Base-by-base conservation (phyloP, 345 rosid genomes). In the Sonneratia caseolaris region DNA sequence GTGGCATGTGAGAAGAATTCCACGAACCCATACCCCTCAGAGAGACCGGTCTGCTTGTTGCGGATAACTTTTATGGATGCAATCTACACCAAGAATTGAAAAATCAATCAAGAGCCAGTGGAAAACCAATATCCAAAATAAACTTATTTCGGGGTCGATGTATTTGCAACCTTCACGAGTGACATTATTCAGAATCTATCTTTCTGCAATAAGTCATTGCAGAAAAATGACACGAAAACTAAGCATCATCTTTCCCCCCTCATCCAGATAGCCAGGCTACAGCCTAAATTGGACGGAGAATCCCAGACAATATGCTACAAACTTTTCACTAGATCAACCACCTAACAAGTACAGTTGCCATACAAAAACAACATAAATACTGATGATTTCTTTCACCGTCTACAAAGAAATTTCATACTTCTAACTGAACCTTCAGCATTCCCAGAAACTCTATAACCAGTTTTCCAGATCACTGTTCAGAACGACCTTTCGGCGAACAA, bases 1-100 rank as follows among this genome's bases (percentile, higher is more conserved):
- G 89, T 82, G n/a, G 86, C 86, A 69, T 90, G 99, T 27, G 93
- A 79, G 74, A 72, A 76, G 77, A 92, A 95, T 71, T 95, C 99
- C 72, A 95, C 94, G 77, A 92, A 95, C 61, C 99, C 99, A 73
- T 95, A 92, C 24, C 99, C 97, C 81, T 90, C 97, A 1, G 97
- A 92, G 45, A 83, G 76, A 70, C 96, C 93, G 37, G 88, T 87
- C 72, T 89, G 96, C 87, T 90, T 95, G 68, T 92, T 95, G 76
- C 99, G 96, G 64, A 92, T 95, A 78, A 95, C 89, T 84, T 95
- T 95, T 18, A 90, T 81, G 27, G 99, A 90, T 48, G 81, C 83
- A 81, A 95, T 88, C 99, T 92, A 85, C 74, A 75, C 36, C 71
- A 32, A 35, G 22, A 27, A 66, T 40, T 53, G 37, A 32, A 66